phyloP scores from a whole-genome alignment of 2,329 filamentous ascomycete genomes.

The Aspergillus sojae region DNA sequence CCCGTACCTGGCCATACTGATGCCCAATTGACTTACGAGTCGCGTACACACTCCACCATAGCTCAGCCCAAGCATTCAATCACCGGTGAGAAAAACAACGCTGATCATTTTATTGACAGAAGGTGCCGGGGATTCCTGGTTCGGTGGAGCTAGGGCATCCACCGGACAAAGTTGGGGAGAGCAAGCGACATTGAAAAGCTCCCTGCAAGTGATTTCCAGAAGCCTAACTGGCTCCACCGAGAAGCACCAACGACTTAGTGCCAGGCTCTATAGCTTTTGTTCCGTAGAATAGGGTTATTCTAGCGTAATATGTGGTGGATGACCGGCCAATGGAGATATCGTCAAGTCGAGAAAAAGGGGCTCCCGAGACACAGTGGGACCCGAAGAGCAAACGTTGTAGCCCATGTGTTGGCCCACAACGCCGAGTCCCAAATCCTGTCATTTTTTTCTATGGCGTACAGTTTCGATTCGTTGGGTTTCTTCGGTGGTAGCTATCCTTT shows the following conservation, averaged over 20 bases:
- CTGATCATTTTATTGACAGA: not conserved
- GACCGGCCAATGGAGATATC: not conserved
- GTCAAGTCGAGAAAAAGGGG: not conserved
- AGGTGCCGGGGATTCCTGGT: not conserved
- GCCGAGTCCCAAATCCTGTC: not conserved
- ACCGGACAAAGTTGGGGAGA: not conserved
- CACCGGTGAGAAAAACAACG: not conserved
- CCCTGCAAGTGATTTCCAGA: not conserved
- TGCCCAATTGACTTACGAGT: constrained; percentile 1
- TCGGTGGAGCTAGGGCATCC: not conserved
- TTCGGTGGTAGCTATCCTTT: not conserved
- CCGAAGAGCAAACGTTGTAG: not conserved
- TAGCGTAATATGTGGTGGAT: not conserved
- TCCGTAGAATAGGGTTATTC: not conserved
- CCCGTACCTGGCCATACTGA: not conserved
- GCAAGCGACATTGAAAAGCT: not conserved
- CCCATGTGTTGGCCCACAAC: not conserved
- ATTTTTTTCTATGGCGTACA: not conserved
- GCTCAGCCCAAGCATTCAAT: not conserved
- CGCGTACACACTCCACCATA: not conserved
- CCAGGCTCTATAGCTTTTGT: not conserved
- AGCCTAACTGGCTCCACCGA: not conserved
- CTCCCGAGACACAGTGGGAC: not conserved
- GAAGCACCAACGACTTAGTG: not conserved
- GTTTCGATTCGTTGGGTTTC: not conserved